Conservation (phyloP, 2,329 filamentous ascomycete genomes). For the Huntiella bhutanensis region DNA sequence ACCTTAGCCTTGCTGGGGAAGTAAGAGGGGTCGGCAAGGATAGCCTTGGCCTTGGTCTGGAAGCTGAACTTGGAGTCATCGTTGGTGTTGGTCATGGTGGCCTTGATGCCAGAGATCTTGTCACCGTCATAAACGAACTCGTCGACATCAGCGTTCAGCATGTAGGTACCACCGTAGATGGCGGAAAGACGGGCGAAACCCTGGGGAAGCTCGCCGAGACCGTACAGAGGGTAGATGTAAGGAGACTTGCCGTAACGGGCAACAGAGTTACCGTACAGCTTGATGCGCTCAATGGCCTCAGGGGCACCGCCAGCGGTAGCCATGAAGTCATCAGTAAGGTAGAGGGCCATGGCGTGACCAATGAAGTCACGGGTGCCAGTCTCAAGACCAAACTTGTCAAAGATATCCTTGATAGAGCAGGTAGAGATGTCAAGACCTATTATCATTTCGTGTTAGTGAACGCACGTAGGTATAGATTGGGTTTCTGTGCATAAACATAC, state of each 20-base stretch:
- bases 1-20: constrained; percentile 80
- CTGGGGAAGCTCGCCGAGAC: constrained; percentile 89
- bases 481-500: constrained; percentile 27
- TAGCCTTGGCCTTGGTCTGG: constrained; percentile 87
- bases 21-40: constrained; percentile 91
- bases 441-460: not conserved
- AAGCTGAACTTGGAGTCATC: constrained; percentile 59
- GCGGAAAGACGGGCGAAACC: constrained; percentile 93
- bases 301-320: constrained; percentile 51
- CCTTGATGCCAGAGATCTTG: constrained; percentile 91
- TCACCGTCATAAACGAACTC: constrained; percentile 69
- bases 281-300: constrained; percentile 79
- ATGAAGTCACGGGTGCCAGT: constrained; percentile 81
- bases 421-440: constrained; percentile 60
- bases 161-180: constrained; percentile 98
- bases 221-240: constrained; percentile 98
- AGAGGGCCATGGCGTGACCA: constrained; percentile 95
- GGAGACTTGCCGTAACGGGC: constrained; percentile 95
- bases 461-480: not conserved
- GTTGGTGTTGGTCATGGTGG: constrained; percentile 79
- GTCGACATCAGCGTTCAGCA: constrained; percentile 90
- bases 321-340: constrained; percentile 74
- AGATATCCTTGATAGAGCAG: constrained; percentile 94
- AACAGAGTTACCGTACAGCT: constrained; percentile 94
- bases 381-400: constrained; percentile 94